A percentile compares a stretch with the other conserved stretches of the same genome.
phyloP scores from a whole-genome alignment of 257 asterid genomes.

The Solanum pinnatisectum region DNA sequence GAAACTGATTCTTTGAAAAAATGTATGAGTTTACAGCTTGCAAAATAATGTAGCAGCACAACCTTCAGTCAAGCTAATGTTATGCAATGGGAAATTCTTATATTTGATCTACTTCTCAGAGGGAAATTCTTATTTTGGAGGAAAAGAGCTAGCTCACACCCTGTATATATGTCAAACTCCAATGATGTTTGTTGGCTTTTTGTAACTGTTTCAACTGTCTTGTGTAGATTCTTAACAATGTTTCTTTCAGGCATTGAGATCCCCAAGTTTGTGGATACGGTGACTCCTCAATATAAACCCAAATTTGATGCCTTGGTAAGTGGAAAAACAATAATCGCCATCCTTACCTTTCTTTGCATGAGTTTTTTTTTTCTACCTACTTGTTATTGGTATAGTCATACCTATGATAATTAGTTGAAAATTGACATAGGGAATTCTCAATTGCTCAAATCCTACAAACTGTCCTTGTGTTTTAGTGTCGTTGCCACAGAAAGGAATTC shows the following conservation, averaged over 20 bases:
- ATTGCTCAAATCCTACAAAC: background rate
- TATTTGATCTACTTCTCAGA: background rate
- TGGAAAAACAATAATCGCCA: background rate
- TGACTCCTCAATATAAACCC: constrained; percentile 77
- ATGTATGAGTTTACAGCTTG: background rate
- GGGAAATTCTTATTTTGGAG: background rate
- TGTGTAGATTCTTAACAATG: background rate
- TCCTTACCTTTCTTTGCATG: background rate
- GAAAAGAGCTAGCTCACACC: background rate
- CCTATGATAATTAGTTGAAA: background rate
- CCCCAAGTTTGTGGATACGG: constrained; percentile 78
- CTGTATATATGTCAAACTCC: background rate
- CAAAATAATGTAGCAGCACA: background rate
- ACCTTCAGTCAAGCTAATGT: background rate
- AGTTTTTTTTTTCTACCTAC: background rate
- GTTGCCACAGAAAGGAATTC: background rate
- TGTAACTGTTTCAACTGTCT: background rate
- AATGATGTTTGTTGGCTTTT: background rate
- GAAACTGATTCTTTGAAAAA: background rate
- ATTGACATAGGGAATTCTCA: background rate
- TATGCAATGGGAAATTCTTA: background rate
- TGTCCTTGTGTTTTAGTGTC: background rate
- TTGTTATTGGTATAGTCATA: background rate
- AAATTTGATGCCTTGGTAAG: constrained; percentile 87
- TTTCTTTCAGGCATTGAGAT: constrained; percentile 54